Evolutionary conservation across 106 monocot genomes (phyloP).

Genomic region (Dendrobium officinale): DNA sequence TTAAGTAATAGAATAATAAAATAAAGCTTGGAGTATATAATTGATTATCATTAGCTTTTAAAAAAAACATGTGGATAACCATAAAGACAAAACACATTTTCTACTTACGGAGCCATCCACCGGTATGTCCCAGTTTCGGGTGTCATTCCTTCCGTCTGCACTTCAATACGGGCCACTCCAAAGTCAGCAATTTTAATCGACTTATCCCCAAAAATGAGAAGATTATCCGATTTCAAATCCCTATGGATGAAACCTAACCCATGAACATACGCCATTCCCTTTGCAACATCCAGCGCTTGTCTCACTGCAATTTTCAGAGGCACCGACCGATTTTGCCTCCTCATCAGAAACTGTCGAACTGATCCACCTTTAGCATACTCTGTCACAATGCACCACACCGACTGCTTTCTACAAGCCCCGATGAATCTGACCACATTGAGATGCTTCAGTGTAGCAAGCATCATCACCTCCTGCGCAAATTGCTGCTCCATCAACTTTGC

Average conservation of each 20-base stretch:
- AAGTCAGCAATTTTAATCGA: conserved; percentile 37
- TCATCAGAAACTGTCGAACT: conserved; percentile 24
- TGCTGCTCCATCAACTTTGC: conserved; percentile 39
- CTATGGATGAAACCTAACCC: conserved; percentile 27
- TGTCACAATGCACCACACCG: conserved; percentile 39
- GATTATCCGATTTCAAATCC: conserved; percentile 34
- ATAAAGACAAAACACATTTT: neutral
- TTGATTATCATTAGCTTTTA: neutral
- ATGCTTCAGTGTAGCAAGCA: conserved; percentile 28
- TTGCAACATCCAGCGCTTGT: conserved; percentile 29
- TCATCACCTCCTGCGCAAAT: conserved; percentile 36
- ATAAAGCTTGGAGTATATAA: neutral
- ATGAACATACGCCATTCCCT: conserved; percentile 32
- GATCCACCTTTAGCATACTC: conserved; percentile 41
- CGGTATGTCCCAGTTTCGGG: conserved; percentile 34
- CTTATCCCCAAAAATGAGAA: conserved; percentile 26
- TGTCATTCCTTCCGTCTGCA: conserved; percentile 33
- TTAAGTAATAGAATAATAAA: no score
- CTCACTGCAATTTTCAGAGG: conserved; percentile 23
- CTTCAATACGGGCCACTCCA: conserved; percentile 31
- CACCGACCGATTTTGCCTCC: conserved; percentile 21
- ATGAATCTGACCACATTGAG: conserved; percentile 29
- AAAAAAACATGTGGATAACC: neutral
- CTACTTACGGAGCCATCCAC: conserved; percentile 37
- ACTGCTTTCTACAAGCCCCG: conserved; percentile 31